Evolutionary conservation across 2,329 filamentous ascomycete species (phyloP).

Genomic region (Corinectria fuckeliana): DNA sequence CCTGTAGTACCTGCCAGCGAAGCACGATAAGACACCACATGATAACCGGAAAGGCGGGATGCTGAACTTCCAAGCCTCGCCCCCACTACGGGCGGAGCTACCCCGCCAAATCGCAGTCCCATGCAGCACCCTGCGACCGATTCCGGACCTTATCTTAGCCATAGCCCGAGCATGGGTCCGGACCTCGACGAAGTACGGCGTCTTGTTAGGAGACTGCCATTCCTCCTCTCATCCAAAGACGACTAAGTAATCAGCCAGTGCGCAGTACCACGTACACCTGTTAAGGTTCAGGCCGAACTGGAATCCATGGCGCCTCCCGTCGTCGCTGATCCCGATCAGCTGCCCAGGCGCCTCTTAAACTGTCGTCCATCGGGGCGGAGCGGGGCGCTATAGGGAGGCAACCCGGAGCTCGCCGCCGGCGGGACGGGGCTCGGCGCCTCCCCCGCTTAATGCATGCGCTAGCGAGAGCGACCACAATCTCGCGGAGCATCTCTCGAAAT

Average conservation of each 20-base stretch:
- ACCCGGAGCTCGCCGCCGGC: conserved; percentile 37
- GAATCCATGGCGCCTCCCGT: neutral
- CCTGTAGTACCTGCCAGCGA: neutral
- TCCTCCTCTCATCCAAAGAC: neutral
- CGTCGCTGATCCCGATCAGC: neutral
- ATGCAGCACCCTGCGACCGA: conserved; percentile 24
- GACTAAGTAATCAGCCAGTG: too few species aligned
- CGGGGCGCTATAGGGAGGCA: neutral
- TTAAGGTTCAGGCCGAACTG: neutral
- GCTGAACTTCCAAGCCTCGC: neutral
- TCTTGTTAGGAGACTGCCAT: neutral
- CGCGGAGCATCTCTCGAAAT: neutral
- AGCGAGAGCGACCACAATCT: conserved; percentile 9
- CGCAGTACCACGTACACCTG: neutral
- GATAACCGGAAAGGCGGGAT: conserved; percentile 19
- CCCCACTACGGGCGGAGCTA: conserved; percentile 34
- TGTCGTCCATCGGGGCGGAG: conserved; percentile 6
- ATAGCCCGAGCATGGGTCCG: too few species aligned
- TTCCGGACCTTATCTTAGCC: neutral
- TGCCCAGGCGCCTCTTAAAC: conserved; percentile 2
- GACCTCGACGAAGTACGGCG: too few species aligned
- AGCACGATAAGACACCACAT: conserved; percentile 11
- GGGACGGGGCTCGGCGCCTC: conserved; percentile 25
- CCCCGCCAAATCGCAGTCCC: conserved; percentile 36
- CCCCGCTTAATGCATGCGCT: conserved; percentile 35